Evolutionary conservation across 1,284 basidiomycete species (phyloP), one percentile per base, ranked within the genome.

Genomic region (Butyriboletus appendiculatus): DNA sequence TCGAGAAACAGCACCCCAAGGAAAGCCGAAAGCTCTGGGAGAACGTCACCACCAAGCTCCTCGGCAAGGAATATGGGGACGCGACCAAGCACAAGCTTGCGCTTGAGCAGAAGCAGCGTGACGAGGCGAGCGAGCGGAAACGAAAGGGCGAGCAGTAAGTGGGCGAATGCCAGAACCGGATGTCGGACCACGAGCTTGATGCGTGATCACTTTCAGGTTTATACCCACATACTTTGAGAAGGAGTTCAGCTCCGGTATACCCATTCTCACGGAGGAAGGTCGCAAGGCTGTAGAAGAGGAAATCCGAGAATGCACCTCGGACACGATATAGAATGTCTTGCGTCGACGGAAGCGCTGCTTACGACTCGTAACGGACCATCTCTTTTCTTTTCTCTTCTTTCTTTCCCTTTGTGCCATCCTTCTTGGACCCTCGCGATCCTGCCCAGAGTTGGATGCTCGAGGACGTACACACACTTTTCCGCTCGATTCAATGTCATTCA

Each of bases 1-100:
- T 98, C 48, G 82, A 86, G 57, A 81, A 82, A 67, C 96, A 98
- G 71, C 80, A 86, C 26, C 79, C 82, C 16, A 77, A 82, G 58
- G 97, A 99, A 77, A 96, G 92, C 58, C 79, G 94, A 57, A 86
- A 84, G 75, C 74, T 98, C 55, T 98, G 96, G 97, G 84, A 91
- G 50, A 82, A 78, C 37, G 94, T 99, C 20, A 96, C 94, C 37
- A 78, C 76, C 51, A 75, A 84, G 65, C 76, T 98, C 53, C 50
- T 93, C 45, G 79, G 76, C 65, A 98, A 97, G 79, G 92, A 97
- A 71, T 98, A 84, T 75, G 79, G 81, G 41, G 93, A 96, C 50
- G 95, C 95, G 50, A 96, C 92, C 46, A 89, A 79, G 75, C 81
- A 89, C 72, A 98, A 97, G 77, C 84, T 94, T 53, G 72, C 71